Conservation (phyloP, 768 basidiomycete genomes). For the Crassisporium funariophilum region DNA sequence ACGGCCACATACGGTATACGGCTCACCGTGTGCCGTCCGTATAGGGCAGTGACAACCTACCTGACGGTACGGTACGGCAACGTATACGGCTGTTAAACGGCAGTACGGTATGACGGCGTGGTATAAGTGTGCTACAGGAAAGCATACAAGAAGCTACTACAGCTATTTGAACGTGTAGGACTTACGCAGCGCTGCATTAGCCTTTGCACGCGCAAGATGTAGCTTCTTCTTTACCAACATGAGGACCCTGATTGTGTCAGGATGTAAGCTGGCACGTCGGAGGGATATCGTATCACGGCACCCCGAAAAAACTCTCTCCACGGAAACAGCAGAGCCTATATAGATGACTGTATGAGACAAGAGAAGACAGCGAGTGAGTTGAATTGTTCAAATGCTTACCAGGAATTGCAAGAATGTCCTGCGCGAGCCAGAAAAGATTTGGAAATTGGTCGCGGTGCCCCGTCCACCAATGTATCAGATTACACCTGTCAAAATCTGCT, state of each 20-base stretch:
- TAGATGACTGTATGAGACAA: constrained; percentile 1
- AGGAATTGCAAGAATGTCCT: constrained; percentile 31
- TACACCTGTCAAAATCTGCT: constrained; percentile 25
- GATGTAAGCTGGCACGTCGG: constrained; percentile 29
- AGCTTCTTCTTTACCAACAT: constrained; percentile 36
- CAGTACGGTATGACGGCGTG: no score
- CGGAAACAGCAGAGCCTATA: constrained; percentile 36
- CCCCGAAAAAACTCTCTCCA: constrained; percentile 34
- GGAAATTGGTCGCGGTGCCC: constrained; percentile 22
- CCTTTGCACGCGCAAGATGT: no score
- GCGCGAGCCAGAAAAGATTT: constrained; percentile 27
- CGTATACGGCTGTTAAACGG: no score
- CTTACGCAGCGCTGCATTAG: no score
- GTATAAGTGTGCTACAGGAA: no score
- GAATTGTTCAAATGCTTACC: constrained; percentile 24
- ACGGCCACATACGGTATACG: no score
- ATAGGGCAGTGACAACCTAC: no score
- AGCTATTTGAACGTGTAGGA: no score
- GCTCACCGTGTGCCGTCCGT: no score
- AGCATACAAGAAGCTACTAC: no score
- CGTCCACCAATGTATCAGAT: constrained; percentile 35
- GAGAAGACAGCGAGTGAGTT: not conserved
- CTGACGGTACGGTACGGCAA: no score
- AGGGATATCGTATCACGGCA: constrained; percentile 34
- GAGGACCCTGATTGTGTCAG: constrained; percentile 28